These are phyloP conservation scores for Saccharomyces pastorianus DNA, from an alignment of 1,139 yeast species.

Conservation along the genomic window DNA sequence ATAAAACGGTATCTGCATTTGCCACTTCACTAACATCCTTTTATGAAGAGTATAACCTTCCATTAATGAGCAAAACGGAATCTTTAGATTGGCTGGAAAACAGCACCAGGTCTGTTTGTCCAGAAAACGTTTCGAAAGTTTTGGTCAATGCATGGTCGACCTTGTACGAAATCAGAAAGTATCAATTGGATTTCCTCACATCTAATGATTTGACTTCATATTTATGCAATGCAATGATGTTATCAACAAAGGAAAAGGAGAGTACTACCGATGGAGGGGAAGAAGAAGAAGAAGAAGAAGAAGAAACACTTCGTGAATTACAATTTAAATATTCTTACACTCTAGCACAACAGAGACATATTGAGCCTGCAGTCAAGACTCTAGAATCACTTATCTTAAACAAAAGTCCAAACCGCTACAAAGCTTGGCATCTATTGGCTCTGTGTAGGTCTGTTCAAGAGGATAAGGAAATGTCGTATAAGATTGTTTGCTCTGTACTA, in stretches of 20 bases:
- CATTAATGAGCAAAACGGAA: conserved; percentile 14
- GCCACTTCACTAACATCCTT: conserved; percentile 11
- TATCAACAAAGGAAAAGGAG: conserved; percentile 8
- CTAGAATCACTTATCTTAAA: conserved; percentile 32
- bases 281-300: background rate
- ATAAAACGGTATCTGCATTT: conserved; percentile 9
- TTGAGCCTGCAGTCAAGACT: conserved; percentile 33
- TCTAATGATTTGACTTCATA: conserved; percentile 28
- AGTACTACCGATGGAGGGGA: background rate
- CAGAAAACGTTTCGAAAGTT: conserved; percentile 14
- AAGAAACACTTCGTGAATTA: conserved; percentile 10
- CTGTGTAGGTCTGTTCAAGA: conserved; percentile 47
- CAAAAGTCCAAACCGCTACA: conserved; percentile 36
- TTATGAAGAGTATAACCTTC: conserved; percentile 16
- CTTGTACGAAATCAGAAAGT: conserved; percentile 15
- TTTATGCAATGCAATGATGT: conserved; percentile 25
- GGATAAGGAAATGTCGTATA: conserved; percentile 39
- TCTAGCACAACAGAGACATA: conserved; percentile 31
- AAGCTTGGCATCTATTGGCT: conserved; percentile 46
- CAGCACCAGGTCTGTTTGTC: conserved; percentile 14
- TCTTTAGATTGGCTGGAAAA: conserved; percentile 20
- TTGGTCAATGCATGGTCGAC: conserved; percentile 24
- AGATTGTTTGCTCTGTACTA: conserved; percentile 38
- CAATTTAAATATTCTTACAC: conserved; percentile 34
- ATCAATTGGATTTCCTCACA: conserved; percentile 13